These are phyloP conservation scores for Sordaria brevicollis DNA, from an alignment of 495 filamentous ascomycete genomes.

Conservation along the genomic window DNA sequence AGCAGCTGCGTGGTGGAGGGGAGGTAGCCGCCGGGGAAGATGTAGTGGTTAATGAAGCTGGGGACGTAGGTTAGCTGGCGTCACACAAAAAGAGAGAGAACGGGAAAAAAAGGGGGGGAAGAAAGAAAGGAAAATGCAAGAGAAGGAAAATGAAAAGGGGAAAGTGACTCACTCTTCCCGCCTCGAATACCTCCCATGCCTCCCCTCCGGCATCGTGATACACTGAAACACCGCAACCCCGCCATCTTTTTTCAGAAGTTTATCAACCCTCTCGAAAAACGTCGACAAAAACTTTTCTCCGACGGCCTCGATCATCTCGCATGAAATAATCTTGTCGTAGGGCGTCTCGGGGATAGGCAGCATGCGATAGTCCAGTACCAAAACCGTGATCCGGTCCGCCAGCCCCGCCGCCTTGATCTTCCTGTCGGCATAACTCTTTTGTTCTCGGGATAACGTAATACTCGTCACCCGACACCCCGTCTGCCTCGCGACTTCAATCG, in stretches of 20 bases:
- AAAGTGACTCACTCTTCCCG: slow-evolving; percentile 34
- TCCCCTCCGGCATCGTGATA: slow-evolving; percentile 61
- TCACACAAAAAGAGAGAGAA: background rate
- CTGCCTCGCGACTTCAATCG: slow-evolving; percentile 47
- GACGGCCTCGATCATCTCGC: slow-evolving; percentile 71
- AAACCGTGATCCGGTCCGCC: slow-evolving; percentile 42
- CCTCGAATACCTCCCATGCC: slow-evolving; percentile 35
- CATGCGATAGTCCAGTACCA: slow-evolving; percentile 51
- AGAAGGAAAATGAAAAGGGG: background rate
- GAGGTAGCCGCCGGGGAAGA: slow-evolving; percentile 65
- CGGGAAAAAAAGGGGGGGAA: too few relatives aligned
- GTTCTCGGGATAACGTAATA: slow-evolving; percentile 50
- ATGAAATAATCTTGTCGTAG: slow-evolving; percentile 60
- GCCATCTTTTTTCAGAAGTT: slow-evolving; percentile 48
- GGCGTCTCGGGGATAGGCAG: slow-evolving; percentile 38
- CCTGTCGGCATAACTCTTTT: slow-evolving; percentile 50
- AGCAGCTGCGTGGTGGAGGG: slow-evolving; percentile 55
- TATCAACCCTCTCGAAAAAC: slow-evolving; percentile 50
- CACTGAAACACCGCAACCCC: slow-evolving; percentile 65
- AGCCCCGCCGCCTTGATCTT: slow-evolving; percentile 44
- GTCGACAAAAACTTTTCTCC: slow-evolving; percentile 51
- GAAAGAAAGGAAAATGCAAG: slow-evolving; percentile 24
- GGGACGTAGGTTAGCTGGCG: background rate
- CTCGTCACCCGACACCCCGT: slow-evolving; percentile 55
- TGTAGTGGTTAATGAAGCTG: slow-evolving; percentile 61